Conservation (phyloP, 208 protist species). For the Wallacemonas sp. region DNA sequence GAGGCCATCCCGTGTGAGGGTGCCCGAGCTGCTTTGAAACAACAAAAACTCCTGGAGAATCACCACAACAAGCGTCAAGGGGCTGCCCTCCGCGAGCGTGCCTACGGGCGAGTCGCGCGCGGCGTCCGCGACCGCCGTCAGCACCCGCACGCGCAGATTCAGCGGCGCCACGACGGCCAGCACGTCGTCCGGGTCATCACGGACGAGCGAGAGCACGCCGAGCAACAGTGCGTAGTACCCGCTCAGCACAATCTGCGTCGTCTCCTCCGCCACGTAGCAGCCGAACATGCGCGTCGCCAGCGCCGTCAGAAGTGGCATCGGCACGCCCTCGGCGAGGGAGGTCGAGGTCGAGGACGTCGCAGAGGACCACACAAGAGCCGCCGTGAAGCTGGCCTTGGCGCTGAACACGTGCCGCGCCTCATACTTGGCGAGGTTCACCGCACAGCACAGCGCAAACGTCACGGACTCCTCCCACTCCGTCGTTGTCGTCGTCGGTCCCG, state of each 20-base stretch:
- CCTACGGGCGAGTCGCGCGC: conserved; percentile 29
- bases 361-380: conserved; percentile 20
- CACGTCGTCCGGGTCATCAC: conserved; percentile 11
- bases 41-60: conserved; percentile 89
- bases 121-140: conserved; percentile 58
- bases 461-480: no score
- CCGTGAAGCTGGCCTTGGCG: conserved; percentile 13
- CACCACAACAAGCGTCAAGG: conserved; percentile 74
- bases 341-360: neutral
- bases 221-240: conserved; percentile 85
- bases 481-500: conserved; percentile 10
- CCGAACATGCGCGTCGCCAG: conserved; percentile 31
- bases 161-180: conserved; percentile 7
- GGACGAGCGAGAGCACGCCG: conserved; percentile 58
- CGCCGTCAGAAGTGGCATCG: conserved; percentile 7
- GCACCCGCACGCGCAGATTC: conserved; percentile 55
- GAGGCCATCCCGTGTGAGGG: conserved; percentile 58
- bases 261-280: conserved; percentile 33
- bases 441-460: conserved; percentile 69
- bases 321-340: neutral
- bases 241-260: conserved; percentile 63
- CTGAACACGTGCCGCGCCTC: conserved; percentile 28
- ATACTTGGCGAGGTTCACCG: conserved; percentile 74
- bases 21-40: conserved; percentile 76
- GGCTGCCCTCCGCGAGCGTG: conserved; percentile 17